These are phyloP conservation scores for Teratosphaeriaceae sp. DNA, from an alignment of 2,329 filamentous ascomycete species.

Conservation along the genomic window DNA sequence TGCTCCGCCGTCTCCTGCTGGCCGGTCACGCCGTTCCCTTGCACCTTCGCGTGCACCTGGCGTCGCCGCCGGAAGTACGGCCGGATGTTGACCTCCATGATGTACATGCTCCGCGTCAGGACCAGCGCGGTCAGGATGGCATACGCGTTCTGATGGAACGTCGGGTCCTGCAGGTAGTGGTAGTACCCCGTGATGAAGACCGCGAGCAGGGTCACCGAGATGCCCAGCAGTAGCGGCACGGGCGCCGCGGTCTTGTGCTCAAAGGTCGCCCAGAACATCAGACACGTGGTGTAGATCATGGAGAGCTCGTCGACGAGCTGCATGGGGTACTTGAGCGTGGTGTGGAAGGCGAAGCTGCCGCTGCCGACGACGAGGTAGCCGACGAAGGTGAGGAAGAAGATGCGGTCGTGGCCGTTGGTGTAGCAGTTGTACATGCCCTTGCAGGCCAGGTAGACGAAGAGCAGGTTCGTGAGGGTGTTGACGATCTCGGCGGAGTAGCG, in stretches of 20 bases:
- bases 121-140: constrained; percentile 64
- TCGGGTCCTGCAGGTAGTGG: constrained; percentile 72
- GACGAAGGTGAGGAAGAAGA: constrained; percentile 63
- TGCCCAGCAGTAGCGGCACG: constrained; percentile 49
- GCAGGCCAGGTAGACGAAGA: constrained; percentile 72
- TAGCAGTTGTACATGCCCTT: constrained; percentile 70
- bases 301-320: constrained; percentile 64
- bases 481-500: constrained; percentile 70
- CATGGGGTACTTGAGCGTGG: constrained; percentile 63
- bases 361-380: constrained; percentile 56
- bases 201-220: constrained; percentile 47
- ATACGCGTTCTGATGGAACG: constrained; percentile 77
- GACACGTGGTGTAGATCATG: constrained; percentile 66
- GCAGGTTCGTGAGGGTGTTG: constrained; percentile 72
- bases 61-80: constrained; percentile 45
- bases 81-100: constrained; percentile 63
- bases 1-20: constrained; percentile 31
- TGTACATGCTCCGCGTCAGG: constrained; percentile 65
- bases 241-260: constrained; percentile 54
- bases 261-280: constrained; percentile 69
- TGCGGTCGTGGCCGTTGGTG: constrained; percentile 62
- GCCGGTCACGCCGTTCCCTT: constrained; percentile 14
- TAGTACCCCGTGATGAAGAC: constrained; percentile 73
- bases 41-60: constrained; percentile 30
- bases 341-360: constrained; percentile 58